Percentiles rank a stretch among this genome's conserved stretches.
These are phyloP conservation scores for Pseudogymnoascus sp. DNA, from an alignment of 2,329 filamentous ascomycete genomes.

Conservation along the genomic window DNA sequence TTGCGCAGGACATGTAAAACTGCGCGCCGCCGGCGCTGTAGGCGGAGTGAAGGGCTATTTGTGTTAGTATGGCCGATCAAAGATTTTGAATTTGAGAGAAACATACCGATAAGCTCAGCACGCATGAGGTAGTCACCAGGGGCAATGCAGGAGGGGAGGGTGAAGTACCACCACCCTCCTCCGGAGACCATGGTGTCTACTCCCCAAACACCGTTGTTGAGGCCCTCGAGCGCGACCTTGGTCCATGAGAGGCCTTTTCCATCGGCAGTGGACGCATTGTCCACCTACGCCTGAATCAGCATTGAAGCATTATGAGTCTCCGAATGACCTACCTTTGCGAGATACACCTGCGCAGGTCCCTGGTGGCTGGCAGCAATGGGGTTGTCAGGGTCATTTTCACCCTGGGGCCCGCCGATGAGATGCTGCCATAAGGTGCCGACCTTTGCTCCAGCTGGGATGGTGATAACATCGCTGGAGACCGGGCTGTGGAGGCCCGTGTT, in stretches of 20 bases:
- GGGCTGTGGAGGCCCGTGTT: constrained; percentile 34
- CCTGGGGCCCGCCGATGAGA: constrained; percentile 42
- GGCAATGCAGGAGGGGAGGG: constrained; percentile 43
- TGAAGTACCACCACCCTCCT: constrained; percentile 41
- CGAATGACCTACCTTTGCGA: constrained; percentile 33
- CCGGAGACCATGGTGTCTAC: constrained; percentile 25
- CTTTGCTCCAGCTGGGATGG: constrained; percentile 40
- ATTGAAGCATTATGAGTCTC: not conserved
- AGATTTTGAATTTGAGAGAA: constrained; percentile 40
- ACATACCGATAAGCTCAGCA: constrained; percentile 42
- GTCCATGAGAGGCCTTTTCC: constrained; percentile 21
- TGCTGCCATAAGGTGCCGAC: constrained; percentile 44
- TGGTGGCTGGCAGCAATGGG: constrained; percentile 42
- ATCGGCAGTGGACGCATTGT: constrained; percentile 28
- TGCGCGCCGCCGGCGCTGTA: constrained; percentile 31
- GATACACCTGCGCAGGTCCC: constrained; percentile 37
- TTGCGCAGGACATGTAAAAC: constrained; percentile 31
- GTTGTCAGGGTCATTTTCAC: constrained; percentile 37
- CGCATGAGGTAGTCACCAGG: constrained; percentile 49
- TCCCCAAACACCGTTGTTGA: constrained; percentile 21
- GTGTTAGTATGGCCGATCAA: constrained; percentile 22
- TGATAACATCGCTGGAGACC: constrained; percentile 34
- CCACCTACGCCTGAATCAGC: constrained; percentile 26
- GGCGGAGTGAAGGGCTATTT: constrained; percentile 25
- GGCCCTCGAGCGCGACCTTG: constrained; percentile 43